Base-by-base conservation (phyloP, 2,329 filamentous ascomycete genomes). In the Elsinoe batatas region DNA sequence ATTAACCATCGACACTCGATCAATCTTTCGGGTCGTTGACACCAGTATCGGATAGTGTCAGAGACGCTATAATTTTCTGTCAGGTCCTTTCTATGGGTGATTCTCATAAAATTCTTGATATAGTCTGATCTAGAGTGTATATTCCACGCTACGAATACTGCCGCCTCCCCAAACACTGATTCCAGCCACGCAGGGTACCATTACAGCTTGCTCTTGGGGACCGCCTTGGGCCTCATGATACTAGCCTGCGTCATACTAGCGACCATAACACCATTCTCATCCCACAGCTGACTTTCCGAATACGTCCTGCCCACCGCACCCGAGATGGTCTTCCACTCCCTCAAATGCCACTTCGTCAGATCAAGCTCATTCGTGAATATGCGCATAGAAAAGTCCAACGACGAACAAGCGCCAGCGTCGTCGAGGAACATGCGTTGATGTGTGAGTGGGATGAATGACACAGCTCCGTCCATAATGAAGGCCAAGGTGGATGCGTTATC, bases 361-460 rank as follows among this genome's bases (percentile, higher is more conserved):
- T 76, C 66, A 0, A 75, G 56, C 0, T 69, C 66, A 0, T 66
- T 68, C 1, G 62, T 64, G 57, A 76, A 74, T 5, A 76, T 59
- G 0, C 76, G 65, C 56, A 79, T 56, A 3, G 77, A 71, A 62
- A 79, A 79, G 59, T 79, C 76, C n/a, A 79, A 61, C 8, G 69
- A 73, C 1, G 71, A 73, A 53, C 71, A 76, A 1, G 75, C 74
- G 5, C 60, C 68, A 0, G 67, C 67, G 36, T 79, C 74, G 1
- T 73, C 69, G 36, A 78, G 66, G 60, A 68, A 74, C 64, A 69
- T 61, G 8, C 74, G 67, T 51, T 64, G 69, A 53, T 76, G 74
- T 1, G 64, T 65, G 50, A 79, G 59, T 0, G 76, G 74, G 1
- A 72, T 33, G 36, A 78, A 77, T 0, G 73, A 64, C 3, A 78